Evolutionary conservation across 768 basidiomycete genomes (phyloP).

Genomic region (Boletus rubroflammeus): DNA sequence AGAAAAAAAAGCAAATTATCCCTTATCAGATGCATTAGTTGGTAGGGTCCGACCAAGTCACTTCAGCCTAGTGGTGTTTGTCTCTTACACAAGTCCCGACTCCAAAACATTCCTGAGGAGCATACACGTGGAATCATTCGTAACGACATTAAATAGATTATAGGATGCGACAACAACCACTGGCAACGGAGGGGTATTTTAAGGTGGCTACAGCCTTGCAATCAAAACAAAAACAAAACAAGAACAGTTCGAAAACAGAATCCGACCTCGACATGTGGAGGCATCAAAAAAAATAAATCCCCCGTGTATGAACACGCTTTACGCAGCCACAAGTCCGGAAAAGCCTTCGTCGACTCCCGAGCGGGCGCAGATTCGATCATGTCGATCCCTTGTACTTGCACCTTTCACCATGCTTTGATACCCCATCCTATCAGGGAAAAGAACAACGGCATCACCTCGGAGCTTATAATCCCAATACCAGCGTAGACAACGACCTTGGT

Average conservation of each 20-base stretch:
- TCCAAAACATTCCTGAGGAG: too few relatives aligned
- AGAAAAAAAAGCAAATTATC: too few relatives aligned
- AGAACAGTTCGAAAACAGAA: too few relatives aligned
- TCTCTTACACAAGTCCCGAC: too few relatives aligned
- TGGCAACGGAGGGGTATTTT: background rate
- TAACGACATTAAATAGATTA: background rate
- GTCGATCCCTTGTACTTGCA: background rate
- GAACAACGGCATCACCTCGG: conserved; percentile 58
- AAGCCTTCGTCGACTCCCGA: background rate
- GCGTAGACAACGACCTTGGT: conserved; percentile 90
- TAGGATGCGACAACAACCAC: background rate
- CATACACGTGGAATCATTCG: too few relatives aligned
- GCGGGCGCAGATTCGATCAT: background rate
- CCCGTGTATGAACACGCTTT: background rate
- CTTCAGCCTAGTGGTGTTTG: too few relatives aligned
- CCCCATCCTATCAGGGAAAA: conserved; percentile 74
- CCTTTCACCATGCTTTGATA: conserved; percentile 37
- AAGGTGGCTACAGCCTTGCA: background rate
- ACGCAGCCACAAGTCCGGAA: background rate
- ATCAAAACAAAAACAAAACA: too few relatives aligned
- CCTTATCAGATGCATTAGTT: too few relatives aligned
- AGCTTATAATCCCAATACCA: conserved; percentile 74
- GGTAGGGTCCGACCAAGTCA: too few relatives aligned
- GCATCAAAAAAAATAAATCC: too few relatives aligned
- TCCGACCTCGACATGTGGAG: background rate